Evolutionary conservation across 1,139 yeast genomes (phyloP).

Genomic region (Pneumocystis jirovecii): DNA sequence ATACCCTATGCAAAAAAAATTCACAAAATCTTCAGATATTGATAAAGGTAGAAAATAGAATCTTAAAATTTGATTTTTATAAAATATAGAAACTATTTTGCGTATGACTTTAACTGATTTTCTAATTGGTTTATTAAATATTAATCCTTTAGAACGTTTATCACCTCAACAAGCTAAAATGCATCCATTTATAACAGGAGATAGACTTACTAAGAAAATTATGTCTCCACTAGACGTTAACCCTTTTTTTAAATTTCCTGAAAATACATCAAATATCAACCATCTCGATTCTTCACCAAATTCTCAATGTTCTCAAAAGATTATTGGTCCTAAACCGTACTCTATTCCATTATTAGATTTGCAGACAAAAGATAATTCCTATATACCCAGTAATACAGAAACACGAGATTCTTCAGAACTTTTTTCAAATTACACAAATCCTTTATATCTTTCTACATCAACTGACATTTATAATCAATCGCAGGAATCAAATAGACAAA

Average conservation of each 20-base stretch:
- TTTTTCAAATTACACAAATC: not conserved
- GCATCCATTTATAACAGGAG: slow-evolving; percentile 70
- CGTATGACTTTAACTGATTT: slow-evolving; percentile 64
- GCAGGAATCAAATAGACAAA: not conserved
- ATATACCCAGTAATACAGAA: not conserved
- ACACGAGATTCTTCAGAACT: not conserved
- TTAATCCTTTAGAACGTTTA: slow-evolving; percentile 88
- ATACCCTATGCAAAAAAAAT: slow-evolving; percentile 49
- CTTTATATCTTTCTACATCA: not conserved
- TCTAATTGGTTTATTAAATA: slow-evolving; percentile 55
- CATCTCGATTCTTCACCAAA: not conserved
- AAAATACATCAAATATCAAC: not conserved
- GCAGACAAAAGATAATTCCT: not conserved
- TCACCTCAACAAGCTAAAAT: slow-evolving; percentile 89
- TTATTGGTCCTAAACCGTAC: not conserved
- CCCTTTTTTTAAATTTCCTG: not conserved
- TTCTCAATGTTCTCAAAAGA: not conserved
- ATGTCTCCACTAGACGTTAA: slow-evolving; percentile 17
- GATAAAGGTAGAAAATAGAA: slow-evolving; percentile 17
- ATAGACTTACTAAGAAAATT: slow-evolving; percentile 21
- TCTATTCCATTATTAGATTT: not conserved
- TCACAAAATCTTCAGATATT: slow-evolving; percentile 33
- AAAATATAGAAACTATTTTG: slow-evolving; percentile 50
- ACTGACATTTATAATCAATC: not conserved
- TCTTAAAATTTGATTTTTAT: not conserved